These are phyloP conservation scores for Corymbia maculata DNA, from an alignment of 345 rosid genomes.

Conservation along the genomic window DNA sequence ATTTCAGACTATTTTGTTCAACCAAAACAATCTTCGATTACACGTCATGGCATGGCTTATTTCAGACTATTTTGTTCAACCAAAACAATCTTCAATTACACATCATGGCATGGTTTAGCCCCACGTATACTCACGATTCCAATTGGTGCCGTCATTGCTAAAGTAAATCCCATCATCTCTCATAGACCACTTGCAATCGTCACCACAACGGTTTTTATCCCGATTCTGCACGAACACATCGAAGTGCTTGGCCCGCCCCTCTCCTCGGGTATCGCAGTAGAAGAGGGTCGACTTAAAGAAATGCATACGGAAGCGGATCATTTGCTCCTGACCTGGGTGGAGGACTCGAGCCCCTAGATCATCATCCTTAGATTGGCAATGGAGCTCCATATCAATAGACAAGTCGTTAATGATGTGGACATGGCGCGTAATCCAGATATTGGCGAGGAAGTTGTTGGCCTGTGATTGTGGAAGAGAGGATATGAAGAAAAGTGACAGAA, in stretches of 20 bases:
- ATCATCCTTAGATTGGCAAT: neutral
- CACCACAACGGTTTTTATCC: neutral
- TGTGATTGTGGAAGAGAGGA: neutral
- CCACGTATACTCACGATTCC: neutral
- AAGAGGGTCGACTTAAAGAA: neutral
- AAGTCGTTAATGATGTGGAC: neutral
- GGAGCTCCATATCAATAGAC: neutral
- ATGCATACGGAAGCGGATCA: neutral
- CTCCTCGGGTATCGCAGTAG: neutral
- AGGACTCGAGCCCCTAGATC: neutral
- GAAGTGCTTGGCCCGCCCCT: neutral
- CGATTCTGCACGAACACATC: neutral
- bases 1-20: neutral
- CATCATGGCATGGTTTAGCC: neutral
- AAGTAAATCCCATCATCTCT: neutral
- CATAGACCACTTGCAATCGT: neutral
- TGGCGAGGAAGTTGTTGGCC: neutral
- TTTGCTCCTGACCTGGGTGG: neutral
- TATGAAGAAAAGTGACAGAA: neutral
- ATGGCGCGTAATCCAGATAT: neutral
- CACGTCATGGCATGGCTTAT: no score
- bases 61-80: no score
- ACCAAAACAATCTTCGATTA: neutral
- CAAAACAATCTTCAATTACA: neutral
- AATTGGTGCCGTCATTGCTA: neutral